Evolutionary conservation across 805 yeast species (phyloP).

Genomic region (Metschnikowia henanensis): DNA sequence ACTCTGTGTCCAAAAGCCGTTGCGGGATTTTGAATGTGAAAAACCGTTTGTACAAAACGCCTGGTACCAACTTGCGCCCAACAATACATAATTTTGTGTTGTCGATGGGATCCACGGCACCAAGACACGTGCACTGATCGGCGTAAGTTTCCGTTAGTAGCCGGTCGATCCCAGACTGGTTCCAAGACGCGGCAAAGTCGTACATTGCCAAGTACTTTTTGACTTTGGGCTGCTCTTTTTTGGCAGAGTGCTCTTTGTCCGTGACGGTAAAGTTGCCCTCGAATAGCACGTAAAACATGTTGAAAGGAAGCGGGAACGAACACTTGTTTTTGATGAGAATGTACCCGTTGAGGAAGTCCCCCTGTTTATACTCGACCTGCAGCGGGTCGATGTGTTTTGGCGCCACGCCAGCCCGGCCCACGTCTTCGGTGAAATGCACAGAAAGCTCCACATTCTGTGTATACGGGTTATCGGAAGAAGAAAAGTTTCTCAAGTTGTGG

Average conservation of each 20-base stretch:
- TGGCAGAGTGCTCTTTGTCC: constrained; percentile 5
- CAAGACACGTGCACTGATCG: constrained; percentile 17
- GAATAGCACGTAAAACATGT: constrained; percentile 58
- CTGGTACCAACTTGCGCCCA: constrained; percentile 22
- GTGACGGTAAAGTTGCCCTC: constrained; percentile 47
- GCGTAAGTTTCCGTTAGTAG: constrained; percentile 26
- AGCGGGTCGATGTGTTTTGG: constrained; percentile 32
- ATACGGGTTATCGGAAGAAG: constrained; percentile 26
- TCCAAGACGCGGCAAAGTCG: constrained; percentile 51
- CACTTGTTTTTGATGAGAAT: constrained; percentile 41
- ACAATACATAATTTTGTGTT: constrained; percentile 22
- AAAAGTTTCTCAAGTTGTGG: constrained; percentile 32
- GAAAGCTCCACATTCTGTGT: constrained; percentile 29
- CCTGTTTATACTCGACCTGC: constrained; percentile 56
- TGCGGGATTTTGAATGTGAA: constrained; percentile 43
- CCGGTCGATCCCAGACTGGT: constrained; percentile 35
- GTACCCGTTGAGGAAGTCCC: constrained; percentile 64
- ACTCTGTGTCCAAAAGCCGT: constrained; percentile 38
- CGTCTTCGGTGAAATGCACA: constrained; percentile 34
- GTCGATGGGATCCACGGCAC: constrained; percentile 28
- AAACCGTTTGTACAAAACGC: constrained; percentile 33
- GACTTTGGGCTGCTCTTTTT: constrained; percentile 25
- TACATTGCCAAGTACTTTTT: constrained; percentile 38
- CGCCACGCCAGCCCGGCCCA: constrained; percentile 26
- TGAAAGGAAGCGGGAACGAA: constrained; percentile 48